These are phyloP conservation scores for Aspergillus ostianus DNA, from an alignment of 495 filamentous ascomycete species.

Conservation along the genomic window DNA sequence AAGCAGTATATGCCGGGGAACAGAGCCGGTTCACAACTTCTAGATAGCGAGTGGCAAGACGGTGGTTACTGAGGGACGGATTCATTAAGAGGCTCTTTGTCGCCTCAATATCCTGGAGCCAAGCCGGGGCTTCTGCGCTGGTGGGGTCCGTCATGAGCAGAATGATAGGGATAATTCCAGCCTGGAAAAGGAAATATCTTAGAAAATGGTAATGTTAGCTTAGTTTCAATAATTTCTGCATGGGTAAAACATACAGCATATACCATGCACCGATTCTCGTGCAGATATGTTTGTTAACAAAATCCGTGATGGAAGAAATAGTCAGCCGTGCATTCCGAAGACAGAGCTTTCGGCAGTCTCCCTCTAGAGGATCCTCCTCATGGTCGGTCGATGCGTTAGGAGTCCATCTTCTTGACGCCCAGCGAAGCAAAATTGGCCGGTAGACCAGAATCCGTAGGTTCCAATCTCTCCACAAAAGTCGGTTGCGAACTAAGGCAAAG, in stretches of 20 bases:
- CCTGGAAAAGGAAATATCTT: constrained; percentile 56
- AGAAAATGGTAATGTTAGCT: constrained; percentile 3
- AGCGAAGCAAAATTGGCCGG: constrained; percentile 51
- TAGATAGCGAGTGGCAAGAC: constrained; percentile 43
- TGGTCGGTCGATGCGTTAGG: constrained; percentile 31
- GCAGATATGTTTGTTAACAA: constrained; percentile 40
- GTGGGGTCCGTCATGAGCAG: constrained; percentile 49
- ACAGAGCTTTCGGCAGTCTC: constrained; percentile 43
- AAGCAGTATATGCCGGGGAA: constrained; percentile 27
- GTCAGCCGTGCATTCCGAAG: constrained; percentile 43
- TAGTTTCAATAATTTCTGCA: not conserved
- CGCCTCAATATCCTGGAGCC: constrained; percentile 48
- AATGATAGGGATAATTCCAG: constrained; percentile 49
- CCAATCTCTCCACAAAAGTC: constrained; percentile 49
- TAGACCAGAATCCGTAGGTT: constrained; percentile 53
- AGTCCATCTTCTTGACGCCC: constrained; percentile 44
- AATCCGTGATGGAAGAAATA: constrained; percentile 45
- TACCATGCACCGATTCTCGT: constrained; percentile 51
- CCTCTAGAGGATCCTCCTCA: constrained; percentile 41
- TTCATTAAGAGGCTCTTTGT: constrained; percentile 46
- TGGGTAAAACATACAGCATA: constrained; percentile 39
- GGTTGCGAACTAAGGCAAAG: constrained; percentile 40
- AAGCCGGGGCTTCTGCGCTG: constrained; percentile 39
- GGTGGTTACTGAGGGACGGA: constrained; percentile 42
- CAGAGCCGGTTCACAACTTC: constrained; percentile 47